Evolutionary conservation across 148 eudicot genomes (phyloP), one percentile per base, ranked within the genome.

Genomic region (Persicaria maculosa): DNA sequence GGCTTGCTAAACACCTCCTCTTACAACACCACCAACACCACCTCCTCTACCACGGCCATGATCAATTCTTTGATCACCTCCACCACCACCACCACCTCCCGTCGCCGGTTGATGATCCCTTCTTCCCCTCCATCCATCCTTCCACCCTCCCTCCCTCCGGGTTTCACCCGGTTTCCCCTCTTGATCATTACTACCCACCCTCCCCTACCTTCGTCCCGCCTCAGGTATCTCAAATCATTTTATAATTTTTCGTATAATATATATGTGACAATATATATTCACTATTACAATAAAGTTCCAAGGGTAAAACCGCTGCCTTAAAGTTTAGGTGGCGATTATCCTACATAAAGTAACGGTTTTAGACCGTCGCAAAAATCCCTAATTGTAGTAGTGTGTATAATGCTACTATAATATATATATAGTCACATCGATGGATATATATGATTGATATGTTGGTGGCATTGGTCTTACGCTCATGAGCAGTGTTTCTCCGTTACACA

Each of bases 1-100:
- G 74, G 58, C 74, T 72, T 50, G 55, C 74, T 14, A 72, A 72
- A 12, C 74, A 72, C 44, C 59, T 47, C 19, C 53, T 45, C 57
- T 15, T 72, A 3, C 54, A 47, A 50, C 74, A 72, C 55, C 74
- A 72, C 44, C 57, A 44, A 19, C 72, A 46, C 9, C 74, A 72
- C 8, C 74, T 47, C 44, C 50, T 25, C 14, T 52, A 25, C 4
- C 52, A 50, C n/a, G n/a, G n/a, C 11, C 16, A 47, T 47, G 14
- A 45, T 45, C 71, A 58, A 7, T 22, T 12, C 14, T 48, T 48
- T 48, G 12, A 19, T 58, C 70, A 65, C 14, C 19, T 46, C 43
- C 70, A 40, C 6, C 43, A 36, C 15, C 43, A 45, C 7, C 45
- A 64, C 7, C 69, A 64, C 31, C 31, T 64, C 69, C 70, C 40